These are phyloP conservation scores for Aspergillus sojae DNA, from an alignment of 2,329 filamentous ascomycete genomes.

Conservation along the genomic window DNA sequence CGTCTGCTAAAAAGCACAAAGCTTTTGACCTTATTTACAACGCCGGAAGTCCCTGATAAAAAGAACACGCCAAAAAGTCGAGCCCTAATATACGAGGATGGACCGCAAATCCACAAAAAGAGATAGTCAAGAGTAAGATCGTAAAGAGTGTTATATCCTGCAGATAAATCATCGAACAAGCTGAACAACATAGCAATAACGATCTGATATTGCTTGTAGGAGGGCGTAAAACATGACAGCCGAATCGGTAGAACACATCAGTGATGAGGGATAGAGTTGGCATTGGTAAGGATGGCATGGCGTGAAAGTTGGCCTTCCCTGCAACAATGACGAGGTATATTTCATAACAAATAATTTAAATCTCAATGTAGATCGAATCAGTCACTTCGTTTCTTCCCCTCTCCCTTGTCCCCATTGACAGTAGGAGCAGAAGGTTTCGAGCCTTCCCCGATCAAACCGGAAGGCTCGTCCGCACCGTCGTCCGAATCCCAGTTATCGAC, in stretches of 20 bases:
- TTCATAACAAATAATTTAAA: neutral
- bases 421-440: conserved; percentile 24
- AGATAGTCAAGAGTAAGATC: neutral
- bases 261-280: neutral
- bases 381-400: conserved; percentile 36
- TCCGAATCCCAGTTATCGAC: conserved; percentile 68
- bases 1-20: neutral
- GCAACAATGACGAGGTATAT: neutral
- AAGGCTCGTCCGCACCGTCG: conserved; percentile 42
- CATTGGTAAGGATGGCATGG: neutral
- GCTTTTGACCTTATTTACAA: conserved; percentile 9
- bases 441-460: conserved; percentile 17
- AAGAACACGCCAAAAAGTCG: conserved; percentile 3
- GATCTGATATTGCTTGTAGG: neutral
- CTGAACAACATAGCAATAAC: neutral
- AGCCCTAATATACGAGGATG: neutral
- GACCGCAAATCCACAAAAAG: neutral
- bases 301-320: neutral
- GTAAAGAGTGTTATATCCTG: conserved; percentile 1
- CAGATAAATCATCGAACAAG: neutral
- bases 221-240: conserved; percentile 1
- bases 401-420: conserved; percentile 23
- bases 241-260: neutral
- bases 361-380: conserved; percentile 19
- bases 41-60: conserved; percentile 7